phyloP scores from a whole-genome alignment of 257 asterid species.

The Nicotiana benthamiana region DNA sequence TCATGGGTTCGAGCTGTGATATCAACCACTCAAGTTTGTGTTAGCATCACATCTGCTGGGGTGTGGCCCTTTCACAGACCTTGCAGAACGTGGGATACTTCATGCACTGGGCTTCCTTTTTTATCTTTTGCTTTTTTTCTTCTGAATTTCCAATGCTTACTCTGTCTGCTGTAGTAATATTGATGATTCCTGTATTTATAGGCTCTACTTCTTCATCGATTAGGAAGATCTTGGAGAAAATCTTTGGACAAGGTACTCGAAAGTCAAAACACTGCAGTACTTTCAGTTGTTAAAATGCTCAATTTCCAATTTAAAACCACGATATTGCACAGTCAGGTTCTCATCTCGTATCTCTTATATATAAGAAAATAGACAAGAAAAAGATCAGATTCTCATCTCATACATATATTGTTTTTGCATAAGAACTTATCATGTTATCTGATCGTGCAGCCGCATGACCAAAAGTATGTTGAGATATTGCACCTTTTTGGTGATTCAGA shows the following conservation, averaged over 20 bases:
- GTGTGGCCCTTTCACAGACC: no score
- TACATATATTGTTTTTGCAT: not conserved
- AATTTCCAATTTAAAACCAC: slow-evolving; percentile 6
- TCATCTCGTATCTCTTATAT: not conserved
- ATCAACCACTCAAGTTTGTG: no score
- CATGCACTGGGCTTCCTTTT: no score
- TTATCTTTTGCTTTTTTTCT: no score
- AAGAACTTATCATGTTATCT: not conserved
- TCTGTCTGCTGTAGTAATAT: not conserved
- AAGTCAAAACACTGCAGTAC: not conserved
- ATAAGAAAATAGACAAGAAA: not conserved
- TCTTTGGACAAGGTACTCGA: slow-evolving; percentile 50
- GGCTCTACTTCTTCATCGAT: slow-evolving; percentile 73
- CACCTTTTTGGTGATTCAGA: slow-evolving; percentile 81
- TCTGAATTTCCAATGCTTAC: not conserved
- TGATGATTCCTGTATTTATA: slow-evolving; percentile 16
- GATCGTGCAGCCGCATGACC: slow-evolving; percentile 56
- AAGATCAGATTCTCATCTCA: not conserved
- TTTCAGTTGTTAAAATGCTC: slow-evolving; percentile 9
- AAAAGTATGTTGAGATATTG: slow-evolving; percentile 60
- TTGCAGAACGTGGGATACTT: no score
- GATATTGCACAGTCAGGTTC: slow-evolving; percentile 4
- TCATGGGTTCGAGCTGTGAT: no score
- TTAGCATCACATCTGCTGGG: no score
- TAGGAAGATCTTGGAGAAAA: slow-evolving; percentile 97